Evolutionary conservation across 2,329 filamentous ascomycete species (phyloP).

Genomic region (Tolypocladium inflatum): DNA sequence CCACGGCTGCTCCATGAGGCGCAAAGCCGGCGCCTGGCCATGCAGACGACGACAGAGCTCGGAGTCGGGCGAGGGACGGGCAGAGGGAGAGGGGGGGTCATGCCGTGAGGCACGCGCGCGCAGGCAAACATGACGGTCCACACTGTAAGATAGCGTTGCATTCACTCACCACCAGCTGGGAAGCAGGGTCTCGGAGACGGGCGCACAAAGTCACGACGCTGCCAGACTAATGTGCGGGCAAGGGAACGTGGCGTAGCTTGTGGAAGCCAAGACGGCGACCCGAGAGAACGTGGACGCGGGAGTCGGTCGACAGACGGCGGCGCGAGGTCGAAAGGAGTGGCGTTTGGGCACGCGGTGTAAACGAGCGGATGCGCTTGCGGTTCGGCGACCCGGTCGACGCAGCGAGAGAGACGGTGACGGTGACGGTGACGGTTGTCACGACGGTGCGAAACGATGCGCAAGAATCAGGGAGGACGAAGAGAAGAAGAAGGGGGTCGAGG

Average conservation of each 20-base stretch:
- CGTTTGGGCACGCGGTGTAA: not conserved
- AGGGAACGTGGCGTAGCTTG: not conserved
- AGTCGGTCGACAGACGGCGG: not conserved
- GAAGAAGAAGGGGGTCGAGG: not conserved
- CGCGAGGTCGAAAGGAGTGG: not conserved
- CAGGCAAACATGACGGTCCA: conserved; percentile 2
- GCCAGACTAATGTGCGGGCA: not conserved
- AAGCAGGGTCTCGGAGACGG: not conserved
- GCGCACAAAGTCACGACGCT: not conserved
- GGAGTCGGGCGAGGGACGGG: not conserved
- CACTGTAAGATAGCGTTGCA: conserved; percentile 2
- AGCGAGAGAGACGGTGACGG: not conserved
- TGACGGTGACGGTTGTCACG: not conserved
- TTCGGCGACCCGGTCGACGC: not conserved
- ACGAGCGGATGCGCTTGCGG: not conserved
- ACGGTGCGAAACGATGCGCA: not conserved
- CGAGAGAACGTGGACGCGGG: not conserved
- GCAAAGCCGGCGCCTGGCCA: not conserved
- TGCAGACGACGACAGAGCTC: not conserved
- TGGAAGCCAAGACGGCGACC: not conserved
- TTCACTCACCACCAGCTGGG: conserved; percentile 6
- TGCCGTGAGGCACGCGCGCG: conserved; percentile 2
- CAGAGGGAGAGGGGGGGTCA: not conserved
- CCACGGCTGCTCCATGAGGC: not conserved
- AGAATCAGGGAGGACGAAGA: not conserved